Evolutionary conservation across 768 basidiomycete species (phyloP), one percentile per base, ranked within the genome.

Genomic region (Rhodotorula paludigena): DNA sequence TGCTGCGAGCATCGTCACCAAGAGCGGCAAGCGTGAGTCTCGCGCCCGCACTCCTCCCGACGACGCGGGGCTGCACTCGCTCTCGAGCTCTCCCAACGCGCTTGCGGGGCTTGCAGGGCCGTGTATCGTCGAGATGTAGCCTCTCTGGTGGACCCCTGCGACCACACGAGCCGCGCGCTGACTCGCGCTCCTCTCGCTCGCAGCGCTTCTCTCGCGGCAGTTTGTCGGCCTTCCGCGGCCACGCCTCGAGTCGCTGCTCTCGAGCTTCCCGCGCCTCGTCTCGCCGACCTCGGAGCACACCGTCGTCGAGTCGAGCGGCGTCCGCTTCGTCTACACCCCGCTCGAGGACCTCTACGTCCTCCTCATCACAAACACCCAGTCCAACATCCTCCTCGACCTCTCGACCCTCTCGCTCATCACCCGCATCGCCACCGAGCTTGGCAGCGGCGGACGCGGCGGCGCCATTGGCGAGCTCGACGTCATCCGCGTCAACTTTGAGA

Each of bases 321-420:
- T 76, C 30, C 70, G 76, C 42, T 76, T 73, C 67, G 74, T 76
- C 49, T 76, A 74, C 63, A 63, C 68, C 33, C 76, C 76, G 9
- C 67, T 76, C 66, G 80, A 89, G 45, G 92, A 99, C 79, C 85
- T 98, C 33, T 98, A 97, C 80, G 94, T 98, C 67, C 83, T 98
- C 73, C 84, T 98, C 71, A 93, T 98, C 80, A 98, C 94, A 61
- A 98, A 97, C 81, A 97, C 96, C 79, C 90, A 91, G 14, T 92
- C 90, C n/a, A 99, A 99, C 76, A 98, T 98, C 75, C 82, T 99
- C 45, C 96, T 96, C 81, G 96, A 98, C 78, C 94, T 98, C 71
- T 89, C 96, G 65, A 99, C 94, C 0, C 83, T 99, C 1, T 90
- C 93, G 73, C 87, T 99, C 44, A 88, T 96, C 74, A 88, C 93